These are phyloP conservation scores for Hypoxylon intermedium DNA, from an alignment of 495 filamentous ascomycete genomes.

Conservation along the genomic window DNA sequence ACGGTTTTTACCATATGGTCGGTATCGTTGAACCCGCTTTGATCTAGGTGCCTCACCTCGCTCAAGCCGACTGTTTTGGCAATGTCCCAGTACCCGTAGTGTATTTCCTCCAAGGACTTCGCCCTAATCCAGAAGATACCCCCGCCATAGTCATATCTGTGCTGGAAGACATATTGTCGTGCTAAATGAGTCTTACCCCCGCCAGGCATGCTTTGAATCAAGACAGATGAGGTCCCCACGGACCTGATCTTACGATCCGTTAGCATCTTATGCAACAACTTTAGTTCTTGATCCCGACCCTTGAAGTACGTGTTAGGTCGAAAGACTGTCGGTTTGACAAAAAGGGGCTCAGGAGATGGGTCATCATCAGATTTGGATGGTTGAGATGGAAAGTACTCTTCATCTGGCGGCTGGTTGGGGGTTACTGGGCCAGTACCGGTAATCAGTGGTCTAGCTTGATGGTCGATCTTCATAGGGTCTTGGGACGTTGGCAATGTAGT, in stretches of 20 bases:
- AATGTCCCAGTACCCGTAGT: constrained; percentile 77
- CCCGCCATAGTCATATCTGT: constrained; percentile 70
- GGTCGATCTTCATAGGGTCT: constrained; percentile 39
- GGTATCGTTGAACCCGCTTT: constrained; percentile 53
- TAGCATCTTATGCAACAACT: constrained; percentile 71
- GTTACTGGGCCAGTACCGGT: constrained; percentile 37
- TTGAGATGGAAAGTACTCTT: constrained; percentile 41
- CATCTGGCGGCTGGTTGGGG: constrained; percentile 36
- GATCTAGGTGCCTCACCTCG: constrained; percentile 46
- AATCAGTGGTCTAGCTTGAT: constrained; percentile 42
- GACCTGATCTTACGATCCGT: constrained; percentile 67
- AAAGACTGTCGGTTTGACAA: constrained; percentile 77
- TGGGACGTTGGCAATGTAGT: constrained; percentile 41
- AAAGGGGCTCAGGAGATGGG: constrained; percentile 51
- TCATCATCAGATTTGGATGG: constrained; percentile 40
- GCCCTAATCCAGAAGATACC: constrained; percentile 84
- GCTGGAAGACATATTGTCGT: constrained; percentile 76
- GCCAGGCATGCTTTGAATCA: constrained; percentile 77
- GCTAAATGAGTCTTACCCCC: constrained; percentile 84
- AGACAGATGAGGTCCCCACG: constrained; percentile 69
- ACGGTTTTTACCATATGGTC: constrained; percentile 66
- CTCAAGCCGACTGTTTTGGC: constrained; percentile 68
- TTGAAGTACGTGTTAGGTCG: constrained; percentile 80
- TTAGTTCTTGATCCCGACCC: constrained; percentile 74
- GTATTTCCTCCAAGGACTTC: constrained; percentile 67